These are phyloP conservation scores for Takashimella koratensis DNA, from an alignment of 1,284 basidiomycete genomes.

Conservation along the genomic window DNA sequence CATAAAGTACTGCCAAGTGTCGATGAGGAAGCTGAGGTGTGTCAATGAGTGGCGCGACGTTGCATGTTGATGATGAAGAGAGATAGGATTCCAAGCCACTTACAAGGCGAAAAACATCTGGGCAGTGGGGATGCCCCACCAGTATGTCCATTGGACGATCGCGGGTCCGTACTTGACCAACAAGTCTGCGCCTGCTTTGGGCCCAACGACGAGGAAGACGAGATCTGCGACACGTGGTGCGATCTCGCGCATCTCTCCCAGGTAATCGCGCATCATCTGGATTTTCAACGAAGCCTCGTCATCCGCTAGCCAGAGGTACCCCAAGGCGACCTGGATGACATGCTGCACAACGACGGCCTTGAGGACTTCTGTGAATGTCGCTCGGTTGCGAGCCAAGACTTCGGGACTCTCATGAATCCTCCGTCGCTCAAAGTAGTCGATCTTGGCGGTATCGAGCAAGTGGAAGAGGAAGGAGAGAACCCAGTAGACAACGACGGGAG, in stretches of 20 bases:
- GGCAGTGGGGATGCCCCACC: slow-evolving; percentile 82
- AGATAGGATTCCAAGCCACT: slow-evolving; percentile 47
- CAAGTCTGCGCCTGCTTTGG: slow-evolving; percentile 42
- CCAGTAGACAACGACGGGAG: slow-evolving; percentile 89
- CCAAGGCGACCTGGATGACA: slow-evolving; percentile 73
- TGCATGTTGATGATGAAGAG: background rate
- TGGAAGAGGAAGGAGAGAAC: slow-evolving; percentile 74
- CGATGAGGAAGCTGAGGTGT: slow-evolving; percentile 74
- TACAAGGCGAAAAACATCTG: slow-evolving; percentile 83
- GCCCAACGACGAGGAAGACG: slow-evolving; percentile 52
- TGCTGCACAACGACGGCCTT: slow-evolving; percentile 81
- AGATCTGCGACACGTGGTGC: slow-evolving; percentile 51
- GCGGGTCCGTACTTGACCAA: slow-evolving; percentile 54
- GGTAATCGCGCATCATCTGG: slow-evolving; percentile 55
- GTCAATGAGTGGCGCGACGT: slow-evolving; percentile 1
- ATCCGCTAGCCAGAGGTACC: slow-evolving; percentile 64
- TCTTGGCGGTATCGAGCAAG: slow-evolving; percentile 67
- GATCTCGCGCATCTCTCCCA: slow-evolving; percentile 51
- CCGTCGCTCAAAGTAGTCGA: slow-evolving; percentile 76
- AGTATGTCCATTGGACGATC: slow-evolving; percentile 72
- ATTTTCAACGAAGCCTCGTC: slow-evolving; percentile 43
- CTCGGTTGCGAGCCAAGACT: slow-evolving; percentile 71
- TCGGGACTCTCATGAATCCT: slow-evolving; percentile 86
- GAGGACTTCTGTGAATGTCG: slow-evolving; percentile 66
- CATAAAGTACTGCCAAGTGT: slow-evolving; percentile 97